Conservation (phyloP, 2,329 filamentous ascomycete genomes). For the Lecanosticta acicola region DNA sequence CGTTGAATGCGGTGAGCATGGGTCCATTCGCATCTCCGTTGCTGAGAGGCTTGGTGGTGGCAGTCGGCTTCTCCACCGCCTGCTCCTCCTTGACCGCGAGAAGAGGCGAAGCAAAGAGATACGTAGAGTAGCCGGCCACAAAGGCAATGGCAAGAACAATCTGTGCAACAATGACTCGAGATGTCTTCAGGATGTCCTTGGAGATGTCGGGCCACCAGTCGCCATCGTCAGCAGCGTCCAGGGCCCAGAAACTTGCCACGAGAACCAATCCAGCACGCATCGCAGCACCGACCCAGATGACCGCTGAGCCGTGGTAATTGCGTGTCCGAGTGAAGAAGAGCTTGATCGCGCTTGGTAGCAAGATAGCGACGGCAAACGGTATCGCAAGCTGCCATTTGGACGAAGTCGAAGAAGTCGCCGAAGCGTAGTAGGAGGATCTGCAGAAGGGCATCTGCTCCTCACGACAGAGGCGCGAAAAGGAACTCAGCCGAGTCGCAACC, state of each 20-base stretch:
- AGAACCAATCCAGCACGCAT: slow-evolving; percentile 72
- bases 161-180: slow-evolving; percentile 74
- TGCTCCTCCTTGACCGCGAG: slow-evolving; percentile 60
- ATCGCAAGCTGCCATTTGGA: slow-evolving; percentile 82
- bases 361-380: slow-evolving; percentile 65
- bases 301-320: slow-evolving; percentile 81
- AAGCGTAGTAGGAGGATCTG: slow-evolving; percentile 91
- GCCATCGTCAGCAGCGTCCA: slow-evolving; percentile 83
- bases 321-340: slow-evolving; percentile 75
- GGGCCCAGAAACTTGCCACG: slow-evolving; percentile 75
- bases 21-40: slow-evolving; percentile 30
- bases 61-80: slow-evolving; percentile 16
- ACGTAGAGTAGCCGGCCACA: slow-evolving; percentile 77
- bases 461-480: slow-evolving; percentile 84
- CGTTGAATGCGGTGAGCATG: slow-evolving; percentile 34
- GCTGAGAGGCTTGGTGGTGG: slow-evolving; percentile 27
- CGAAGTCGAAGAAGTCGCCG: slow-evolving; percentile 83
- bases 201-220: slow-evolving; percentile 65
- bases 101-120: slow-evolving; percentile 78
- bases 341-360: slow-evolving; percentile 69
- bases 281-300: slow-evolving; percentile 74
- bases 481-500: slow-evolving; percentile 70
- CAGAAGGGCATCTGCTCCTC: slow-evolving; percentile 99
- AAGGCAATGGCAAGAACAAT: slow-evolving; percentile 72
- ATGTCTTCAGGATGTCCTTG: slow-evolving; percentile 61